Percentiles rank a stretch among this genome's conserved stretches.
These are phyloP conservation scores for Phytophthora syringae DNA, from an alignment of 352 stramenopile genomes.

Conservation along the genomic window DNA sequence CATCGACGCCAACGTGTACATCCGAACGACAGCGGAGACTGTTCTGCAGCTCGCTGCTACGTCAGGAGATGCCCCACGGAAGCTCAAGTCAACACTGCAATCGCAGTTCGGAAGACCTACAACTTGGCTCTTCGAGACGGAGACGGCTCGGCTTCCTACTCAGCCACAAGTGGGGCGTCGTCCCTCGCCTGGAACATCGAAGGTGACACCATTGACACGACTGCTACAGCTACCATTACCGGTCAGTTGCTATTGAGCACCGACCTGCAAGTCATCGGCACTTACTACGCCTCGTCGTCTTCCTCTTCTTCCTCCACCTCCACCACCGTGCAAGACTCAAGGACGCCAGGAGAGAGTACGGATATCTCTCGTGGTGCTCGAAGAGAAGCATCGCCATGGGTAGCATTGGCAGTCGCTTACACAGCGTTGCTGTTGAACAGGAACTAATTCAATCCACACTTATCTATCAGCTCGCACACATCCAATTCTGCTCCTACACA, in stretches of 20 bases:
- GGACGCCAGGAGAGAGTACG: constrained; percentile 11
- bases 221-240: constrained; percentile 18
- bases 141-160: constrained; percentile 21
- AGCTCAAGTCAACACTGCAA: constrained; percentile 29
- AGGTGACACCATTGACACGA: constrained; percentile 36
- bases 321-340: constrained; percentile 16
- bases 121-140: constrained; percentile 37
- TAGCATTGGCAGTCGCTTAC: constrained; percentile 11
- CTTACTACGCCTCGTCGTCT: constrained; percentile 33
- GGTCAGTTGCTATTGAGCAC: constrained; percentile 36
- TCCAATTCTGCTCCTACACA: constrained; percentile 30
- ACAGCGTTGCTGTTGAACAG: constrained; percentile 24
- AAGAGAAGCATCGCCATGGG: constrained; percentile 5
- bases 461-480: constrained; percentile 34
- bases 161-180: constrained; percentile 12
- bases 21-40: constrained; percentile 38
- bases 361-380: constrained; percentile 6
- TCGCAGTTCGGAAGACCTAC: constrained; percentile 31
- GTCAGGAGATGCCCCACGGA: constrained; percentile 25
- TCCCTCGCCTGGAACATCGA: constrained; percentile 34
- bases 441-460: constrained; percentile 27
- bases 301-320: constrained; percentile 16
- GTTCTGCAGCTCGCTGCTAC: constrained; percentile 33
- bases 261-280: constrained; percentile 41
- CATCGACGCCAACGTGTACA: constrained; percentile 39